These are phyloP conservation scores for Akebia trifoliata DNA, from an alignment of 164 flowering plant species.

Conservation along the genomic window DNA sequence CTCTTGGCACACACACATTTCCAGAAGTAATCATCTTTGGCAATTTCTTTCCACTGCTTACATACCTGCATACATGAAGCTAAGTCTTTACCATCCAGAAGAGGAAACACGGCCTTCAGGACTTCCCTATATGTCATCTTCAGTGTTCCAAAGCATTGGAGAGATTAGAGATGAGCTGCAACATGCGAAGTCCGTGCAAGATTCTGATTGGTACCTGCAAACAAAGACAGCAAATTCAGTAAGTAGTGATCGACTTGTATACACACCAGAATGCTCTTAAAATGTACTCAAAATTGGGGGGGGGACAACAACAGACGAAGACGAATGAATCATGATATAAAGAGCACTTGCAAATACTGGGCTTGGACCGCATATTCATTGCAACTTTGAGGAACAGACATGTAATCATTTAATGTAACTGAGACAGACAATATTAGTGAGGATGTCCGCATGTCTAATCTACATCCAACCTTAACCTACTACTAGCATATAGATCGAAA, in stretches of 20 bases:
- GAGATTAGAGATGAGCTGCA: too few species aligned
- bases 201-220: background rate
- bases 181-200: background rate
- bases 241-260: background rate
- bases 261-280: background rate
- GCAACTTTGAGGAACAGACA: too few species aligned
- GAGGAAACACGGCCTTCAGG: slow-evolving; percentile 71
- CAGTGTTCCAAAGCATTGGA: background rate
- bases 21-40: slow-evolving; percentile 86
- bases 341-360: too few species aligned
- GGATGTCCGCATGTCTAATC: too few species aligned
- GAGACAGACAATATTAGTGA: too few species aligned
- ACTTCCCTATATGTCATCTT: slow-evolving; percentile 41
- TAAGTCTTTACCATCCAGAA: slow-evolving; percentile 70
- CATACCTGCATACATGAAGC: slow-evolving; percentile 76
- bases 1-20: slow-evolving; percentile 74
- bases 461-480: too few species aligned
- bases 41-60: slow-evolving; percentile 74
- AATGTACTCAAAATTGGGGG: background rate
- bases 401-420: too few species aligned
- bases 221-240: background rate
- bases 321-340: too few species aligned
- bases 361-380: too few species aligned
- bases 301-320: background rate
- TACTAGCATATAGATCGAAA: too few species aligned